These are phyloP conservation scores for Brassica balearica DNA, from an alignment of 441 rosid genomes.

Conservation along the genomic window DNA sequence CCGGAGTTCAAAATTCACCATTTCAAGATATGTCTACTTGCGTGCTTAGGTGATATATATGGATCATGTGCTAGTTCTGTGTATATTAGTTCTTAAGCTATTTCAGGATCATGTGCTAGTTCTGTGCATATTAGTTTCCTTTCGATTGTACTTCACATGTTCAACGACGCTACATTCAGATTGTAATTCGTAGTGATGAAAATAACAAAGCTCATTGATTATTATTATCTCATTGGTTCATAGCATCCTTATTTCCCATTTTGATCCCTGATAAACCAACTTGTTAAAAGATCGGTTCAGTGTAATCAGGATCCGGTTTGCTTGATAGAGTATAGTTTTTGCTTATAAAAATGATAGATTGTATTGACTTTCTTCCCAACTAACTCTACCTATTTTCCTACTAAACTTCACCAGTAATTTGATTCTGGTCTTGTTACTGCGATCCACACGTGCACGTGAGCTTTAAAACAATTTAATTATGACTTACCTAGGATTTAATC, in stretches of 20 bases:
- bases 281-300: conserved; percentile 1
- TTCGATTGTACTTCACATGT: background rate
- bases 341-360: background rate
- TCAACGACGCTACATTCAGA: background rate
- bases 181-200: background rate
- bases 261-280: background rate
- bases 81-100: background rate
- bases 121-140: background rate
- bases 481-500: conserved; percentile 40
- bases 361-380: conserved; percentile 33
- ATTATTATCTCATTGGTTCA: background rate
- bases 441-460: conserved; percentile 39
- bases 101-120: background rate
- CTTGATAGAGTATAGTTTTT: background rate
- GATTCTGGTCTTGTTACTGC: conserved; percentile 16
- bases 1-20: too few relatives aligned
- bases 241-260: background rate
- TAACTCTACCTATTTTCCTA: conserved; percentile 42
- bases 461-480: conserved; percentile 22
- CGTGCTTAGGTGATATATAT: too few relatives aligned
- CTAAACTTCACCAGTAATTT: conserved; percentile 44
- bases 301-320: conserved; percentile 16
- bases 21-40: too few relatives aligned
- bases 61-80: too few relatives aligned
- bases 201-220: background rate